Conservation (phyloP, 2,329 filamentous ascomycete species). For the Fusarium fujikuroi region DNA sequence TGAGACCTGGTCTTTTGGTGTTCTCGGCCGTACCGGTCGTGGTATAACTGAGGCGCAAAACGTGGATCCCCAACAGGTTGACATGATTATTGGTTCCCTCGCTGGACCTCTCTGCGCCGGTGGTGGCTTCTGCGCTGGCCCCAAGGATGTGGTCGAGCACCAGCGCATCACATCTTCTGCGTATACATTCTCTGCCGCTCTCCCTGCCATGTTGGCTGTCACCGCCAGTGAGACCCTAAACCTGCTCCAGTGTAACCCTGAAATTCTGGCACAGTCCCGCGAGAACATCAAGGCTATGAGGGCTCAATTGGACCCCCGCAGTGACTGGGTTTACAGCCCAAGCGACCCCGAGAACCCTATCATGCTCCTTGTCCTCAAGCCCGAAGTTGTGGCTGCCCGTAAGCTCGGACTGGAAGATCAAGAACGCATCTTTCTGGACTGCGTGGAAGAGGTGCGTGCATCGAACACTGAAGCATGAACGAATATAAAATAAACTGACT, state of each 20-base stretch:
- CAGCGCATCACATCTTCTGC: slow-evolving; percentile 92
- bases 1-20: slow-evolving; percentile 97
- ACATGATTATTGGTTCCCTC: slow-evolving; percentile 96
- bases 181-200: slow-evolving; percentile 94
- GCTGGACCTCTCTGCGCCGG: slow-evolving; percentile 90
- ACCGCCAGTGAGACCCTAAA: slow-evolving; percentile 92
- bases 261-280: slow-evolving; percentile 79
- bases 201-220: slow-evolving; percentile 94
- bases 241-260: slow-evolving; percentile 86
- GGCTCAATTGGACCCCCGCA: slow-evolving; percentile 88
- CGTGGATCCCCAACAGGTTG: slow-evolving; percentile 90
- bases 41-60: slow-evolving; percentile 97
- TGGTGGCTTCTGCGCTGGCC: slow-evolving; percentile 94
- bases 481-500: slow-evolving; percentile 26
- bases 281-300: slow-evolving; percentile 90
- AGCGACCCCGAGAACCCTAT: slow-evolving; percentile 88
- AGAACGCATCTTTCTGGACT: slow-evolving; percentile 85
- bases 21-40: slow-evolving; percentile 89
- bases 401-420: slow-evolving; percentile 79
- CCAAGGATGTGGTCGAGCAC: slow-evolving; percentile 91
- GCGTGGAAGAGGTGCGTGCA: slow-evolving; percentile 89
- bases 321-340: slow-evolving; percentile 89
- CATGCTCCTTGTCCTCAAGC: slow-evolving; percentile 84
- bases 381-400: slow-evolving; percentile 79
- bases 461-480: not conserved